Base-by-base conservation (phyloP, 2,329 filamentous ascomycete genomes). In the Grosmannia penicillata region DNA sequence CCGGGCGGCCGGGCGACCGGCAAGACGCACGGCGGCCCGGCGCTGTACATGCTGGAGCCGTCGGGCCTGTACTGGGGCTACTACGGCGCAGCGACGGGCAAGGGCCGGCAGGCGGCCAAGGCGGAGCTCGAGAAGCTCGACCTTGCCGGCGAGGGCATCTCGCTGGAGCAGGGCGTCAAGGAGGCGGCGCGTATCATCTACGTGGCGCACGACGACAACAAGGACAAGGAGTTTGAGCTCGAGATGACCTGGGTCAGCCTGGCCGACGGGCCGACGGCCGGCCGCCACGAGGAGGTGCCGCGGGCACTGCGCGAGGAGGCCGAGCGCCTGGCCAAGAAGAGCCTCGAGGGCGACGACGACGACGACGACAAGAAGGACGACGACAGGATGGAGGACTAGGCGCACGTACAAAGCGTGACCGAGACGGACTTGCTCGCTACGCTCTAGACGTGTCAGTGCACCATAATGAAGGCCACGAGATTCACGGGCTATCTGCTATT, bases 161-260 rank as follows among this genome's bases (percentile, higher is more conserved):
- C 79, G 45, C 67, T 98, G 43, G 68, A 81, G 54, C 78, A 96
- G 55, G 91, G 81, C 36, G 84, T 98, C 54, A 95, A 93, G 70
- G 83, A 96, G 68, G 91, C 91, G 25, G 91, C 91, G 40, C 71
- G 86, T 45, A 98, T 98, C 62, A 96, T 98, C 62, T 93, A 95
- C 59, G 76, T 94, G 43, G 87, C 89, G 35, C 91, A 98, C 57
- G 91, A 96, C 60, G 91, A 98, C 60, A 96, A 89, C 70, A 96
- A 96, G 68, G 91, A 96, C 65, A 98, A 98, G 70, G 91, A 96
- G 48, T 98, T 96, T 54, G 91, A 98, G 75, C 70, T 98, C 43
- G 91, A 98, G 68, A 93, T 98, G 86, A 93, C 84, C 43, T 98
- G 91, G 91, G 83, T 96, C 59, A 95, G 86, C 60, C 75, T 72